Evolutionary conservation across 306 rosid species (phyloP).

Genomic region (Trifolium pratense): DNA sequence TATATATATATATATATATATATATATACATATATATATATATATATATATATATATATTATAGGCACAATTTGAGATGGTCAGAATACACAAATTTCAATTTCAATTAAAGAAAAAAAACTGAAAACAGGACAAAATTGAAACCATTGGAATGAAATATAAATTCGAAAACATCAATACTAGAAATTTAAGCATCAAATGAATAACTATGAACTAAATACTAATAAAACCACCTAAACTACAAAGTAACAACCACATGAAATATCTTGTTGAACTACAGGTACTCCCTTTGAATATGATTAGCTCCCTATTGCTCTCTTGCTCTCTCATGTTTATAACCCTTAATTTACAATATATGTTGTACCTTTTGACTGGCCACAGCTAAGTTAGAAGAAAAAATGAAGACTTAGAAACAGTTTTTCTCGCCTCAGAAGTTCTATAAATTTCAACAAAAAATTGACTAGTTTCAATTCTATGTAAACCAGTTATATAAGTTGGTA

Average conservation of each 20-base stretch:
- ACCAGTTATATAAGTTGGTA: constrained; percentile 8
- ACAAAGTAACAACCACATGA: not conserved
- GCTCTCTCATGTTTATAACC: not conserved
- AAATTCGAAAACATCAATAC: not conserved
- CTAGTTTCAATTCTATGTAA: not conserved
- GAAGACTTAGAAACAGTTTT: constrained; percentile 3
- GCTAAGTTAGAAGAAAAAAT: not conserved
- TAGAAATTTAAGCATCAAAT: not conserved
- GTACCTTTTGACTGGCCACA: not conserved
- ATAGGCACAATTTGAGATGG: not conserved
- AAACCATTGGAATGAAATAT: not conserved
- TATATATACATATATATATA: too few species aligned
- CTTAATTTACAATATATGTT: not conserved
- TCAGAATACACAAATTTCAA: not conserved
- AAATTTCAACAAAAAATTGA: constrained; percentile 25
- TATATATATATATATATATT: too few species aligned
- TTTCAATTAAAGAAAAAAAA: not conserved
- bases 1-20: too few species aligned
- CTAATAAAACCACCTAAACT: not conserved
- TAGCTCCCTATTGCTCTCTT: not conserved
- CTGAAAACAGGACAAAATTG: not conserved
- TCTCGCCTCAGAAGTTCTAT: not conserved
- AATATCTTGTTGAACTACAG: not conserved
- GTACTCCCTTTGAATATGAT: not conserved
- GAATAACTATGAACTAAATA: not conserved